Evolutionary conservation across 225 moss, liverwort and hornwort species (phyloP), one percentile per base, ranked within the genome.

Genomic region (Thuidium tamariscinum): DNA sequence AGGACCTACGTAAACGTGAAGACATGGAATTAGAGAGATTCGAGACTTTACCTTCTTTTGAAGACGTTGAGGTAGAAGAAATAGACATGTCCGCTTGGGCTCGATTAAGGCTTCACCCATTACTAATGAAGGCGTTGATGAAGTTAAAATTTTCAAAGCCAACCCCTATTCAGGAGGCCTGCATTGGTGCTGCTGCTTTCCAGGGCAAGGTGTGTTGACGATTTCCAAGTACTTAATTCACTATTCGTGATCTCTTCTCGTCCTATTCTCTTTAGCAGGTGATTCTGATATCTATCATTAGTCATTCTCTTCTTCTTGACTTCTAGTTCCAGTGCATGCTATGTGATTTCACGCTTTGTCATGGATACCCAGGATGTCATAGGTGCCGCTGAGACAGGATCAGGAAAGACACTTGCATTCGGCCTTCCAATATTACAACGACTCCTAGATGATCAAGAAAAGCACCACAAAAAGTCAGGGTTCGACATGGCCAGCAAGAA

Each of bases 341-440:
- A 5, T 88, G 36, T 70, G 52, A 65, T 46, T 81, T 66, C 59
- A 37, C 16, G 44, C 49, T 49, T 34, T 75, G 75, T 60, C 42
- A 22, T 41, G 77, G 76, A 59, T 66, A n/a, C 59, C 26, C 92
- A 97, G 95, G 98, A 99, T 90, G 95, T 99, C 79, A 99, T 97
- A 75, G 98, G 98, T 79, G 98, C 98, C n/a, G 98, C 98, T 87
- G 98, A 99, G 90, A 99, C 98, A 80, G 98, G 98, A 80, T 99
- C 98, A 49, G 98, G 98, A 84, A 99, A 99, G 87, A 99, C 98
- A n/a, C 97, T 99, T 86, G 98, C 98, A 79, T 99, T 99, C 44
- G 96, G 98, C 86, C 90, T 99, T 62, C 99, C 99, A 70, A 99
- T 97, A 83, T 79, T 99, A 81, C 99, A 97, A 88, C 92, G 97